Evolutionary conservation across 345 rosid genomes (phyloP), one percentile per base, ranked within the genome.

Genomic region (Murraya koenigii): DNA sequence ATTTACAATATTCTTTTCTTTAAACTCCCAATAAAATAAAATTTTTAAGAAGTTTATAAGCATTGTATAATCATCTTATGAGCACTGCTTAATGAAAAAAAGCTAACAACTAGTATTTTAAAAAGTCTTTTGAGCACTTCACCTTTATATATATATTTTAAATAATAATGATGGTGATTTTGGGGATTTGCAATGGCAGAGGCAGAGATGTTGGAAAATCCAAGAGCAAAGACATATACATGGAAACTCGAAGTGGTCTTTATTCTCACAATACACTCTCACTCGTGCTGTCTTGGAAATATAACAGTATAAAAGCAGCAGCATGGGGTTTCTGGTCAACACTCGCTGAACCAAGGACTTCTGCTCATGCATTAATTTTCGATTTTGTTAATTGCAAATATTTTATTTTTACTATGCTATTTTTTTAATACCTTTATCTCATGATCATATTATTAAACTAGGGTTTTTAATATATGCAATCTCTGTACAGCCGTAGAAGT

Each of bases 231-330:
- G 71, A 80, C 76, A 74, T 26, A 30, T 72, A 77, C 86, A 81
- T 81, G 72, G 86, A 72, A 84, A 87, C 81, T 74, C 79, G 80
- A 81, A 80, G 72, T 69, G 81, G 33, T 75, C 77, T 71, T 80
- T 59, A 58, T 78, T 67, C 49, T 13, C 25, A 54, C 72, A 41
- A 47, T 6, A 61, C 65, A 17, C 77, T 67, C 65, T 25, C 86
- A 70, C 85, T 85, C 85, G 88, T 88, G 90, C 79, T 78, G 82
- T 82, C 90, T 87, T 79, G 90, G 83, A 82, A 85, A 64, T 75
- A 78, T 72, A 79, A 75, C 35, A 5, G 23, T 5, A 52, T 33
- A 8, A 76, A 70, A 33, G 6, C 26, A 58, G 26, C 38, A 33
- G 78, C 74, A 68, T 68, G 78, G 78, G 73, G 69, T 79, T 66